Base-by-base conservation (phyloP, 2,329 filamentous ascomycete species). In the Cercospora nicotianae region DNA sequence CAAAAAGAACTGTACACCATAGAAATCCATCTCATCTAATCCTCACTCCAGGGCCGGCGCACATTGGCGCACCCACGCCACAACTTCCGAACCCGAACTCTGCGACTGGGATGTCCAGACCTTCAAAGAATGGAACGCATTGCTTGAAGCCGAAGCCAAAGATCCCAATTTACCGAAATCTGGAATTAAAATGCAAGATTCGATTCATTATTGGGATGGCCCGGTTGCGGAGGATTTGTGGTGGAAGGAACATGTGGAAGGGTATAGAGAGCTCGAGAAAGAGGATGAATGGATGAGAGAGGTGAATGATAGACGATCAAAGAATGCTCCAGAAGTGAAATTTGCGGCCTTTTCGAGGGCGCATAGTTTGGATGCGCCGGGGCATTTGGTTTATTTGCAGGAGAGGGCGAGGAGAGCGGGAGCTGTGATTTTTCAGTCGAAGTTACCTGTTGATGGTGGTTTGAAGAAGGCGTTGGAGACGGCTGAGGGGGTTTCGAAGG, bases 21-120 rank as follows among this genome's bases (percentile, higher is more conserved):
- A 18, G 45, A 5, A 10, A 18, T 23, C 12, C 66, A 7, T 23
- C 23, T 57, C 8, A 5, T 42, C 18, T 45, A 1, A 20, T 13
- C 7, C 9, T 33, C 60, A 30, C 62, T 5, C n/a, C 39, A 82
- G 81, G 81, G 83, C 83, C 1, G 83, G 83, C 4, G 83, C 81
- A 1, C 80, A 84, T 64, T 85, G 82, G 82, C 78, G 81, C 39
- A 80, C 82, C 2, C 80, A 83, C 68, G 79, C 81, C 16, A 72
- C 73, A 0, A 48, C 68, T 1, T 68, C 75, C 6, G 76, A 80
- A 42, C 66, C 66, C 3, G 78, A 80, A 60, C 72, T 78, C 53
- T 76, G 78, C 55, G 73, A 72, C 26, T 84, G 82, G 82, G 82
- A 84, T 70, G 68, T 76, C 0, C 77, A 80, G 70, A 84, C 80